Base-by-base conservation (phyloP, 306 rosid genomes). In the Fragaria iinumae region DNA sequence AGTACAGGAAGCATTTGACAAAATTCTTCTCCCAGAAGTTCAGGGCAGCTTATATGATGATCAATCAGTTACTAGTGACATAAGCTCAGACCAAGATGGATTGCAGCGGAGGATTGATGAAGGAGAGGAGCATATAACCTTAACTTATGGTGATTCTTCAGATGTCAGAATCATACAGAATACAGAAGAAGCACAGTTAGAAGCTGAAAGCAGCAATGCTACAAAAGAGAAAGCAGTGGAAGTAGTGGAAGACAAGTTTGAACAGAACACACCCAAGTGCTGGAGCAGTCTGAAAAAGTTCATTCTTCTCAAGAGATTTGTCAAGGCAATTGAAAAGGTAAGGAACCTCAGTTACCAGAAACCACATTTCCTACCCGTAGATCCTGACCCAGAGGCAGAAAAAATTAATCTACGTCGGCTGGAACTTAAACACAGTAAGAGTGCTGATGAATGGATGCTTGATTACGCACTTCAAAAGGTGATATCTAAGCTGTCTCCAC, bases 361-460 rank as follows among this genome's bases (percentile, higher is more conserved):
- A 41, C 89, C 86, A 18, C 72, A 62, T 41, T 72, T 34, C 79
- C 84, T 83, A 49, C 81, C 91, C 9, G 68, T 81, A 63, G 86
- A 86, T 73, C 80, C 82, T 23, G 80, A 77, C 20, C 80, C 69
- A 4, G 92, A 86, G 73, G 88, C 84, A 32, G 97, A 87, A 71
- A 88, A 82, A 60, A 87, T 89, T 77, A 67, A 45, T 78, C 91
- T 92, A 49, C 87, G 83, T 84, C 91, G n/a, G 76, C 91, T 80
- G 80, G 85, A 73, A 47, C 75, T 77, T 1, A 93, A 87, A 56
- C 85, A 88, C 78, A 85, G 72, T 41, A 90, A 83, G 67, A 89
- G 85, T 53, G 78, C 85, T 5, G 97, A 92, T 84, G 96, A 95
- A 79, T 95, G 97, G 97, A 92, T 92, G 97, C 92, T 95, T 69